Conservation (phyloP, 208 protist genomes). For the Phytomonas sp. region DNA sequence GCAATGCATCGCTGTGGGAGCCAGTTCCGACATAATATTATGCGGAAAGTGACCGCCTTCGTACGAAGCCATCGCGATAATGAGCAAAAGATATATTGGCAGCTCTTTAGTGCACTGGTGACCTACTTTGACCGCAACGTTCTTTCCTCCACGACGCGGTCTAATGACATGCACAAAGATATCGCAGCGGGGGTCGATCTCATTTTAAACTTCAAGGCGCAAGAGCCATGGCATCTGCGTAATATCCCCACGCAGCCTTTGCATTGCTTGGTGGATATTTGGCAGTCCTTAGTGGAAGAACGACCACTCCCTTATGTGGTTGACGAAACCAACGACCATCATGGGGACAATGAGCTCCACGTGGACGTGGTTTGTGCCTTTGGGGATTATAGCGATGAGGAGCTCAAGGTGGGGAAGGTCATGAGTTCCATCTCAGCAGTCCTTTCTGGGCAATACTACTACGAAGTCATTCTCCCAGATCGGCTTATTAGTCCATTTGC, state of each 20-base stretch:
- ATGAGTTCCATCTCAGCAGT: slow-evolving; percentile 42
- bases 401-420: slow-evolving; percentile 84
- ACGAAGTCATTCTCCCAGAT: slow-evolving; percentile 77
- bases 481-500: slow-evolving; percentile 58
- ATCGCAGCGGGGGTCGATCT: slow-evolving; percentile 74
- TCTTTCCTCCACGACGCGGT: slow-evolving; percentile 16
- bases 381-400: slow-evolving; percentile 57
- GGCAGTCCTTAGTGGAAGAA: slow-evolving; percentile 37
- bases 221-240: slow-evolving; percentile 24
- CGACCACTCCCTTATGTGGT: slow-evolving; percentile 52
- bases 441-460: slow-evolving; percentile 66
- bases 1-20: slow-evolving; percentile 65
- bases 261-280: slow-evolving; percentile 75
- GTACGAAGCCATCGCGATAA: slow-evolving; percentile 24
- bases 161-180: slow-evolving; percentile 48
- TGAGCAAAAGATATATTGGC: slow-evolving; percentile 21
- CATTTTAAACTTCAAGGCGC: slow-evolving; percentile 36
- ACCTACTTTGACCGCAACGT: slow-evolving; percentile 59
- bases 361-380: slow-evolving; percentile 64
- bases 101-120: slow-evolving; percentile 67
- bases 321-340: slow-evolving; percentile 20
- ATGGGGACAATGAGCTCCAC: slow-evolving; percentile 18
- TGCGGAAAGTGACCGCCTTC: slow-evolving; percentile 62
- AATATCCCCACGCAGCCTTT: slow-evolving; percentile 66
- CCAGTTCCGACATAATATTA: slow-evolving; percentile 54